These are phyloP conservation scores for Aleurites moluccanus DNA, from an alignment of 441 rosid species.

Conservation along the genomic window DNA sequence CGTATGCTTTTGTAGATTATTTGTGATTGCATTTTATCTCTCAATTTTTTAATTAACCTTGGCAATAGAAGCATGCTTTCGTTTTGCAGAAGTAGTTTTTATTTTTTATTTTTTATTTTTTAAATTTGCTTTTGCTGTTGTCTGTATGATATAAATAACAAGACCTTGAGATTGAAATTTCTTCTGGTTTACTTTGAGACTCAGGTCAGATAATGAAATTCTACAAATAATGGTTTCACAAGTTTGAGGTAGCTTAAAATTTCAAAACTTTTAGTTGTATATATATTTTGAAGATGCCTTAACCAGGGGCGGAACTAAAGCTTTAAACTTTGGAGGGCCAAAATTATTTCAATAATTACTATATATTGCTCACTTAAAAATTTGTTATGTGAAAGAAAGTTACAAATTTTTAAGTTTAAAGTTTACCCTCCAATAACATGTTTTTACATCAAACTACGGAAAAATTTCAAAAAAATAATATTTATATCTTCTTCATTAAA, in stretches of 20 bases:
- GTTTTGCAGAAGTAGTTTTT: too few relatives aligned
- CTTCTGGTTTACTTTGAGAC: neutral
- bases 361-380: constrained; percentile 11
- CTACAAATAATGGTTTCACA: neutral
- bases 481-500: neutral
- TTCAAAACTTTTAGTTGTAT: neutral
- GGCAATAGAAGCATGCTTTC: neutral
- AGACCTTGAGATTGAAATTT: neutral
- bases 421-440: neutral
- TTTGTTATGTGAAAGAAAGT: neutral
- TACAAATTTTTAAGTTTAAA: too few relatives aligned
- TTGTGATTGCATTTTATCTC: neutral
- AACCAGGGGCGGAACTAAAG: too few relatives aligned
- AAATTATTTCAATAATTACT: constrained; percentile 21
- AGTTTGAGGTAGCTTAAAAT: neutral
- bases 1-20: neutral
- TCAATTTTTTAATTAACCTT: neutral
- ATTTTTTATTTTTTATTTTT: too few relatives aligned
- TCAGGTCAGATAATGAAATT: neutral
- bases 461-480: neutral
- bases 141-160: neutral
- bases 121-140: neutral
- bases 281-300: neutral
- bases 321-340: too few relatives aligned
- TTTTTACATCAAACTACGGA: neutral